Evolutionary conservation across 2,329 filamentous ascomycete species (phyloP).

Genomic region (Stachybotrys chartarum): DNA sequence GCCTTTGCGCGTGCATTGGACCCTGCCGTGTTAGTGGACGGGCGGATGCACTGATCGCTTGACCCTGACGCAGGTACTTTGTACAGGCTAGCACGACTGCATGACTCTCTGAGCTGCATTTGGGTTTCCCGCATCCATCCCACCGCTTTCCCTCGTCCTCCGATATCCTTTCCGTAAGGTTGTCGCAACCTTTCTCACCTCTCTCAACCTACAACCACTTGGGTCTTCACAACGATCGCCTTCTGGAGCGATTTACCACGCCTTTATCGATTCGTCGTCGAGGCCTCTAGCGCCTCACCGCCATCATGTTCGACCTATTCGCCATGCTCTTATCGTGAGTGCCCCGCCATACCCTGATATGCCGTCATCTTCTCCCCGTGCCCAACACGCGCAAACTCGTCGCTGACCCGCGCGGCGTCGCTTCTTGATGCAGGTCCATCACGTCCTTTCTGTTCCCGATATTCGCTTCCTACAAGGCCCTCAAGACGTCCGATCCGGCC

Average conservation of each 20-base stretch:
- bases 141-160: not conserved
- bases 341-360: slow-evolving; percentile 12
- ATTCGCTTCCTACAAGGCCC: slow-evolving; percentile 96
- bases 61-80: not conserved
- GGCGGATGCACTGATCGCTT: not conserved
- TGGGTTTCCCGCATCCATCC: not conserved
- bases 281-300: slow-evolving; percentile 1
- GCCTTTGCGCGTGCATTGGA: not conserved
- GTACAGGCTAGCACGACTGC: not conserved
- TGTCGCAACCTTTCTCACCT: not conserved
- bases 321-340: slow-evolving; percentile 71
- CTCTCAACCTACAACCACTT: not conserved
- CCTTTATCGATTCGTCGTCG: not conserved
- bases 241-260: not conserved
- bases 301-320: slow-evolving; percentile 68
- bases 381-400: too few species aligned
- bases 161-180: too few species aligned
- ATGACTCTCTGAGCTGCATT: not conserved
- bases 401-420: slow-evolving; percentile 4
- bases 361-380: slow-evolving; percentile 9
- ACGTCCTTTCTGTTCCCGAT: slow-evolving; percentile 90
- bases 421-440: slow-evolving; percentile 53
- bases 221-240: too few species aligned
- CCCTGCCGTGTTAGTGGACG: not conserved
- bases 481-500: slow-evolving; percentile 84